These are phyloP conservation scores for Xylaria sp. DNA, from an alignment of 2,329 filamentous ascomycete species.

Conservation along the genomic window DNA sequence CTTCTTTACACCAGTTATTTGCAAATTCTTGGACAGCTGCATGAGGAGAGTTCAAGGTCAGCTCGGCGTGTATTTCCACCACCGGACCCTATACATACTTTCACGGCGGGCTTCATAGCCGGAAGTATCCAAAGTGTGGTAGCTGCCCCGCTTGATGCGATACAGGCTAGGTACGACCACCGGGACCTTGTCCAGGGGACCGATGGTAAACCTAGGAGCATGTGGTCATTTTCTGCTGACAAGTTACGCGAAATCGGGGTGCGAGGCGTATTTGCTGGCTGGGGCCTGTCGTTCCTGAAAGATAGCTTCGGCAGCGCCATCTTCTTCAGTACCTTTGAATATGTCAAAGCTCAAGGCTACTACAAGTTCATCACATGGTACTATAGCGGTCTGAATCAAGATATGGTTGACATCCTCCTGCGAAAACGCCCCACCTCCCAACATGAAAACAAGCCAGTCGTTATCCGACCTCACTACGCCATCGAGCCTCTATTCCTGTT, in stretches of 20 bases:
- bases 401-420: slow-evolving; percentile 62
- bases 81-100: slow-evolving; percentile 70
- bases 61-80: slow-evolving; percentile 76
- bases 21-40: slow-evolving; percentile 72
- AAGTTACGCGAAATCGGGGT: slow-evolving; percentile 78
- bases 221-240: slow-evolving; percentile 77
- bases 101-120: slow-evolving; percentile 75
- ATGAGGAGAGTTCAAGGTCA: slow-evolving; percentile 70
- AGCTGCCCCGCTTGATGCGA: slow-evolving; percentile 79
- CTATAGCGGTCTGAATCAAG: slow-evolving; percentile 69
- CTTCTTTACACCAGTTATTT: slow-evolving; percentile 82
- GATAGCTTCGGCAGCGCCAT: slow-evolving; percentile 75
- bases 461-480: slow-evolving; percentile 79
- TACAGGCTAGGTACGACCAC: slow-evolving; percentile 78
- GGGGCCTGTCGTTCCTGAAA: slow-evolving; percentile 74
- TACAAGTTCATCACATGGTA: slow-evolving; percentile 77
- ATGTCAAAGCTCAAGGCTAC: slow-evolving; percentile 78
- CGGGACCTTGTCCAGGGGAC: slow-evolving; percentile 58
- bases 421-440: slow-evolving; percentile 56
- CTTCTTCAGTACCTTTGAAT: slow-evolving; percentile 82
- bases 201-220: slow-evolving; percentile 64
- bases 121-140: slow-evolving; percentile 76
- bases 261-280: slow-evolving; percentile 79
- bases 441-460: slow-evolving; percentile 49
- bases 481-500: slow-evolving; percentile 79